Base-by-base conservation (phyloP, 768 basidiomycete genomes). In the Naganishia antarctica region DNA sequence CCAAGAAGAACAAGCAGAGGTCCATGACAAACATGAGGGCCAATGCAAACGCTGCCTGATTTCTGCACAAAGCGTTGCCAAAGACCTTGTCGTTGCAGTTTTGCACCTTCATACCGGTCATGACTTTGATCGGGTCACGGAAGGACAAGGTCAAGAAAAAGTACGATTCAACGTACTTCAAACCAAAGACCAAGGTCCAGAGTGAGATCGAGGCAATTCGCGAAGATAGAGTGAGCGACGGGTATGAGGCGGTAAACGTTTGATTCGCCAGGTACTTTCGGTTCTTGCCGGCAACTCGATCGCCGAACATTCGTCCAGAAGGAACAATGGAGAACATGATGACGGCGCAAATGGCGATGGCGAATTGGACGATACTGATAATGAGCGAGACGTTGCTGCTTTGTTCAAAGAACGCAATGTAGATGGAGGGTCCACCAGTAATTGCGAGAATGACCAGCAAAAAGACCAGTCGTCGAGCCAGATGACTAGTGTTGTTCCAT, bases 21-120 rank as follows among this genome's bases (percentile, higher is more conserved):
- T 98, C 96, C 94, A 98, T 97, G 81, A 96, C 81, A 76, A 92
- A 98, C 94, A 97, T 99, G 81, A 97, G 88, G 61, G 96, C 85
- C 74, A 99, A 79, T 9, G 94, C 88, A 79, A 98, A 97, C 3
- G 89, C 90, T 1, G 92, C 89, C 70, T 99, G 96, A 76, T 97
- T 93, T 50, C 81, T 80, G 80, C 96, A 99, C 16, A 99, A 83
- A 9, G 81, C 82, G 70, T 82, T 81, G 16, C 92, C 93, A 66
- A 97, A 91, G 78, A 84, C 85, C 77, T 84, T 87, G 81, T 96
- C 92, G 57, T 71, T 81, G 79, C 96, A 99, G 15, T 85, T 86
- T 79, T 92, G 91, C 43, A 98, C 83, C 80, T 89, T 89, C 96
- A 97, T 98, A 66, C 87, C 86, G 28, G 90, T 89, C 93, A 99